A percentile compares a stretch with the other conserved stretches of the same genome.
phyloP scores from a whole-genome alignment of 1,284 basidiomycete species.

The Boletus mariae region DNA sequence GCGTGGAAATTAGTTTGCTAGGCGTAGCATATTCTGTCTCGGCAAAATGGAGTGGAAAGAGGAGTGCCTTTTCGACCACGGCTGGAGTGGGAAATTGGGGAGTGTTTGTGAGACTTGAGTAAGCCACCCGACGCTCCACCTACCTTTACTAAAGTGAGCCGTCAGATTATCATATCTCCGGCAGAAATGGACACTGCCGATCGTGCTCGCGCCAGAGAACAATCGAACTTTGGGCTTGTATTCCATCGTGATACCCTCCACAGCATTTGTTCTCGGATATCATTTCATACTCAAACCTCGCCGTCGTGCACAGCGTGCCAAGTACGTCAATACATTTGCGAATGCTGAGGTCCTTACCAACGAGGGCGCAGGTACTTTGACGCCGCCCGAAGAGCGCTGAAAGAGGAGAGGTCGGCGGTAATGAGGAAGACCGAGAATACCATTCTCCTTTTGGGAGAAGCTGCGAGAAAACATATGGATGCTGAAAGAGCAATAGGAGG shows the following conservation, averaged over 20 bases:
- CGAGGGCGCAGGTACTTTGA: constrained; percentile 49
- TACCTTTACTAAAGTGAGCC: constrained; percentile 7
- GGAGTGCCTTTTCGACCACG: constrained; percentile 27
- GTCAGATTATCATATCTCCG: constrained; percentile 45
- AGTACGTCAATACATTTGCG: constrained; percentile 21
- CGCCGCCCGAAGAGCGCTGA: constrained; percentile 45
- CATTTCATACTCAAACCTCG: constrained; percentile 50
- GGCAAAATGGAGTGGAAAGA: constrained; percentile 32
- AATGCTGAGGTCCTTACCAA: constrained; percentile 23
- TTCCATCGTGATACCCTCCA: constrained; percentile 46
- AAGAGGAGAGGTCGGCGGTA: constrained; percentile 57
- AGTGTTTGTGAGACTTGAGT: constrained; percentile 35
- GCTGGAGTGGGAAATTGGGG: constrained; percentile 33
- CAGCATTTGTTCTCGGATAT: constrained; percentile 45
- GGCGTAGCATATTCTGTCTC: constrained; percentile 30
- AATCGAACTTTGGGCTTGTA: constrained; percentile 42
- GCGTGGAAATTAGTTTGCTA: constrained; percentile 30
- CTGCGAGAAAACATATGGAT: constrained; percentile 43
- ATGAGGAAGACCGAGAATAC: constrained; percentile 56
- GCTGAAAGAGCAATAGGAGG: constrained; percentile 37
- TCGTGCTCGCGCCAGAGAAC: constrained; percentile 48
- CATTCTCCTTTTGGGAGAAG: constrained; percentile 40
- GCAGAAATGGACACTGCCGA: constrained; percentile 52
- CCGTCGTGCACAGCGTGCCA: constrained; percentile 39
- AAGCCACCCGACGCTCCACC: constrained; percentile 10